Conservation (phyloP, 139 green algal genomes). For the Chlamydomonas eustigma region DNA sequence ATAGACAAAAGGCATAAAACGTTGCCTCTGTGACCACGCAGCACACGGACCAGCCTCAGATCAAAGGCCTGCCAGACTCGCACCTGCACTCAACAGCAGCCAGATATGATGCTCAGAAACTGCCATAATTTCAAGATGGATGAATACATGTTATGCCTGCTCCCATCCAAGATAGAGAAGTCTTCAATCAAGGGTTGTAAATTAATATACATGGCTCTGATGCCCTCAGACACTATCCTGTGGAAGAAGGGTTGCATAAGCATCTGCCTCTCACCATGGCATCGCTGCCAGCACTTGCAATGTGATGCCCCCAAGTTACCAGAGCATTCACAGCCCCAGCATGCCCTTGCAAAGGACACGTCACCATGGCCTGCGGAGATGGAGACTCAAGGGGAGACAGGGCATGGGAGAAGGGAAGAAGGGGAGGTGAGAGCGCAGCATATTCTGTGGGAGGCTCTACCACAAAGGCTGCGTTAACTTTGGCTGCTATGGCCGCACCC, state of each 20-base stretch:
- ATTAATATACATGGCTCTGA: too few species aligned
- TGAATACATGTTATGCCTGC: too few species aligned
- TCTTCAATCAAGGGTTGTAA: too few species aligned
- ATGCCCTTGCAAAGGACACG: background rate
- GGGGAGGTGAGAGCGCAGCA: background rate
- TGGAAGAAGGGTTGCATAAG: too few species aligned
- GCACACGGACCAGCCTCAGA: conserved; percentile 54
- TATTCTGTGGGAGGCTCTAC: background rate
- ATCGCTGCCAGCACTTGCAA: conserved; percentile 49
- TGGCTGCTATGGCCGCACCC: background rate
- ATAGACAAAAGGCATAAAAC: conserved; percentile 75
- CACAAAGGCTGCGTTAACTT: background rate
- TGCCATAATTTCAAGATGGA: too few species aligned
- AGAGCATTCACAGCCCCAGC: conserved; percentile 58
- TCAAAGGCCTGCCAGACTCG: conserved; percentile 58
- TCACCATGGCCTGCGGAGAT: background rate
- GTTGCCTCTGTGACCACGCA: conserved; percentile 76
- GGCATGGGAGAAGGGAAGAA: too few species aligned
- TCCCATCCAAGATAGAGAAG: too few species aligned
- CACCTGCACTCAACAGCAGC: too few species aligned
- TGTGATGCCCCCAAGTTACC: conserved; percentile 44
- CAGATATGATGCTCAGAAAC: too few species aligned
- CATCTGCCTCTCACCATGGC: conserved; percentile 35
- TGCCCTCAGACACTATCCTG: too few species aligned
- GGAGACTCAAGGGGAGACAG: background rate